Base-by-base conservation (phyloP, 441 rosid genomes). In the Breynia disticha region DNA sequence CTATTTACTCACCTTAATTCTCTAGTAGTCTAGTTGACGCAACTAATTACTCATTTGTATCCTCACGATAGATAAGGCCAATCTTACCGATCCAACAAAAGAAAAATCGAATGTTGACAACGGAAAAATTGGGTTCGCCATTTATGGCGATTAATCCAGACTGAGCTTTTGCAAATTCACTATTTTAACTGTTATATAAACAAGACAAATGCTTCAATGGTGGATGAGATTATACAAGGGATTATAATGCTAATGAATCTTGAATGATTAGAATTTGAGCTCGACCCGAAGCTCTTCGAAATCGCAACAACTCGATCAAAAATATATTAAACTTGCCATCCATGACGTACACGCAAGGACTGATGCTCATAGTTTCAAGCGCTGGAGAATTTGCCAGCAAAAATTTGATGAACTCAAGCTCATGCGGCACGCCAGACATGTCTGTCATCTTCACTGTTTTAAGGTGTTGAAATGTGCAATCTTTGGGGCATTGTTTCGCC, bases 331-430 rank as follows among this genome's bases (percentile, higher is more conserved):
- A 14, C 52, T 59, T 78, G 37, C 72, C 73, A 15, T 78, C 91
- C 64, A 59, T 66, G 47, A 70, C 81, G 47, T 75, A 76, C 45
- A 66, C 61, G 66, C 76, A 72, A 45, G 88, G 79, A 46, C 79
- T 61, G 52, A 93, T 77, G 15, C 73, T 69, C 76, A 86, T 57
- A 16, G 61, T 64, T 80, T 89, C 78, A 2, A 93, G 79, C 53
- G 39, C 72, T 0, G 90, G 90, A 3, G 98, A 82, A 61, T 75
- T 80, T 11, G 72, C 79, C 39, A 93, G 83, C 70, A 88, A 72
- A 68, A 82, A 84, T 64, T 80, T 86, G 64, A 88, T 69, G 46
- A 93, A 73, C 55, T 81, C 82, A 86, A 93, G 72, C 73, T 88
- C 95, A 38, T 81, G 78, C 12, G 75, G 89, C 52, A 77, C 76